Evolutionary conservation across 2,329 filamentous ascomycete genomes (phyloP).

Genomic region (Fusarium nelsonii): DNA sequence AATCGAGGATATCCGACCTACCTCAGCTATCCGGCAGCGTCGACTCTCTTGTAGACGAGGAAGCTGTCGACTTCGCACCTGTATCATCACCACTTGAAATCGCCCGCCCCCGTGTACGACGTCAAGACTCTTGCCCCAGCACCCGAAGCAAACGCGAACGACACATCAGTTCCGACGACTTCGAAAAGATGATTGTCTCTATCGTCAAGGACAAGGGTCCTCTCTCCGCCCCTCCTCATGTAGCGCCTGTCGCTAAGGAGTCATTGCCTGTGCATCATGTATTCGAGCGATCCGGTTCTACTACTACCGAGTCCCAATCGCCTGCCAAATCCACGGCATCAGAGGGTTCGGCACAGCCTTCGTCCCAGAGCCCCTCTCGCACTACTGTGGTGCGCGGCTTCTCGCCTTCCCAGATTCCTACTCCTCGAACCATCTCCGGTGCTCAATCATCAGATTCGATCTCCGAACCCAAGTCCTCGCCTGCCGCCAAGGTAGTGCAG

Average conservation of each 20-base stretch:
- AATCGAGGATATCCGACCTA: constrained; percentile 63
- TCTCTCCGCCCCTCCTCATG: constrained; percentile 58
- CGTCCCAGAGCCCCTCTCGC: constrained; percentile 48
- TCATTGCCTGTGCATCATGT: constrained; percentile 50
- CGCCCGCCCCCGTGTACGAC: constrained; percentile 74
- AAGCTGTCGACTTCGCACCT: constrained; percentile 68
- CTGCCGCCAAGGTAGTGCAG: constrained; percentile 74
- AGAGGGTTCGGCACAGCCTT: constrained; percentile 48
- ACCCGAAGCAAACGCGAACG: constrained; percentile 82
- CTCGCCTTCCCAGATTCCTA: constrained; percentile 76
- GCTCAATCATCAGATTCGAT: constrained; percentile 68
- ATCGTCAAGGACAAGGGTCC: constrained; percentile 88
- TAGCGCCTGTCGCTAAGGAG: constrained; percentile 56
- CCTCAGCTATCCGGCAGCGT: constrained; percentile 83
- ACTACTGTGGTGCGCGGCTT: constrained; percentile 82
- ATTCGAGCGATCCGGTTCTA: constrained; percentile 59
- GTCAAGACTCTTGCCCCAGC: constrained; percentile 77
- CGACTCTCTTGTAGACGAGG: constrained; percentile 79
- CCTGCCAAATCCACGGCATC: constrained; percentile 68
- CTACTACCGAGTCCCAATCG: constrained; percentile 59
- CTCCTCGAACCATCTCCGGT: constrained; percentile 60
- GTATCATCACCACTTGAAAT: constrained; percentile 70
- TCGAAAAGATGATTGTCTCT: constrained; percentile 93
- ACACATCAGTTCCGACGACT: constrained; percentile 91
- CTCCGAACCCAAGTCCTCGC: constrained; percentile 69